Evolutionary conservation across 208 protist species (phyloP), one percentile per base, ranked within the genome.

Genomic region (Acanthamoeba lenticulata): DNA sequence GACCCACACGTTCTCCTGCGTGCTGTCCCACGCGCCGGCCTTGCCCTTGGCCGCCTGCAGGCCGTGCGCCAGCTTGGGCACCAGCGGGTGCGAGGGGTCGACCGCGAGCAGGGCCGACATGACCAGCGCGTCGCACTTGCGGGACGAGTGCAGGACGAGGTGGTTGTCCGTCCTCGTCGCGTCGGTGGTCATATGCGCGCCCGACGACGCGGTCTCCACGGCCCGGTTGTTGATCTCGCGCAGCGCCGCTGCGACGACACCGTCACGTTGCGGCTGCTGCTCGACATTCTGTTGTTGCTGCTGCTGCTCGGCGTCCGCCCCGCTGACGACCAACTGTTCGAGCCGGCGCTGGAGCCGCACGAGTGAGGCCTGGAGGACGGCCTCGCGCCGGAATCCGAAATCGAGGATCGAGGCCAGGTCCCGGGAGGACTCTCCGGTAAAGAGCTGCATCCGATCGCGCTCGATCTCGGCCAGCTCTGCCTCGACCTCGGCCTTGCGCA

Each of bases 1-100:
- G 32, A 91, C 85, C 85, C 85, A 91, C 38, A 91, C 55, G 44
- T 91, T 91, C 85, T 89, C 79, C 47, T 89, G 79, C 6, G 79
- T 89, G 79, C 49, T 89, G 79, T 89, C 60, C 79, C 79, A 89
- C 6, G 42, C 45, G 36, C 79, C 79, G 27, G 29, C 79, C 36
- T 89, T 89, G 44, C 29, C 32, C 49, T 62, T 89, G n/a, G 44
- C 29, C 32, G 6, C 42, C 47, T 89, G 79, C 45, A 89, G 49
- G 24, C 79, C 24, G 29, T 34, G 42, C 5, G 49, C 49, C 79
- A 89, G 79, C 47, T 89, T 89, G 27, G 79, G 79, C 0, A 89
- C 60, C 45, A 89, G 40, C 13, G 79, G 29, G 79, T 89, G 29
- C 19, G 79, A 21, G 32, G 79, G 79, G 27, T 89, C 45, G 29